Base-by-base conservation (phyloP, 2,329 filamentous ascomycete species). In the Arthrobotrys sinensis region DNA sequence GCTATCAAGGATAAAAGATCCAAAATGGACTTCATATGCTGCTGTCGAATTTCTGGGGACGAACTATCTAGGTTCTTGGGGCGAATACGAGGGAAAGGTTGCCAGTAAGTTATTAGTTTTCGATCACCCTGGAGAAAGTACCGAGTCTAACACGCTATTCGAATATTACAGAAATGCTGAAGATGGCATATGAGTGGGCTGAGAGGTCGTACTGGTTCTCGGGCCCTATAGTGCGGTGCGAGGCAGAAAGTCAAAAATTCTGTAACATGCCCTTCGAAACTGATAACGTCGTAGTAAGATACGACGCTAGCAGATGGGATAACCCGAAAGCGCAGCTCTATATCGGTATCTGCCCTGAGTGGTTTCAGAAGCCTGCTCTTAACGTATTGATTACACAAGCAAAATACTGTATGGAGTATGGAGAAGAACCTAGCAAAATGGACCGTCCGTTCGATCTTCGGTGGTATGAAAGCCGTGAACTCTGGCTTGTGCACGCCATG, bases 11-110 rank as follows among this genome's bases (percentile, higher is more conserved):
- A 57, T 71, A 0, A 43, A 21, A 16, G 32, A 32, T 0, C 55
- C 68, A 32, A 36, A 72, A 21, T 65, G 55, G 55, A 11, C 40
- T 14, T 63, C 45, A 4, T 55, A 14, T 28, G 68, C 68, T 0
- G 68, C 68, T 12, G 28, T 64, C 12, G 68, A 72, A 4, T 72
- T 55, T 28, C 36, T 72, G 55, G 68, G 68, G 12, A 38, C 68
- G 6, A 21, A 72, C 12, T 55, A 45, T 4, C 55, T 53, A 3
- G 12, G 28, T n/a, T 32, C 24, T 12, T 72, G 68, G 68, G 11
- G 16, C 4, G 8, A 0, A 0, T 65, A 64, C 19, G n/a, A 28
- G 16, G 16, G 28, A 43, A 48, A 64, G 40, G 46, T 72, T 1
- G 24, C 36, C 8, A 24, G 68, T 72, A 46, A 53, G 57, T 45